phyloP scores from a whole-genome alignment of 1,284 basidiomycete genomes.

The Rhodotorula sp. region DNA sequence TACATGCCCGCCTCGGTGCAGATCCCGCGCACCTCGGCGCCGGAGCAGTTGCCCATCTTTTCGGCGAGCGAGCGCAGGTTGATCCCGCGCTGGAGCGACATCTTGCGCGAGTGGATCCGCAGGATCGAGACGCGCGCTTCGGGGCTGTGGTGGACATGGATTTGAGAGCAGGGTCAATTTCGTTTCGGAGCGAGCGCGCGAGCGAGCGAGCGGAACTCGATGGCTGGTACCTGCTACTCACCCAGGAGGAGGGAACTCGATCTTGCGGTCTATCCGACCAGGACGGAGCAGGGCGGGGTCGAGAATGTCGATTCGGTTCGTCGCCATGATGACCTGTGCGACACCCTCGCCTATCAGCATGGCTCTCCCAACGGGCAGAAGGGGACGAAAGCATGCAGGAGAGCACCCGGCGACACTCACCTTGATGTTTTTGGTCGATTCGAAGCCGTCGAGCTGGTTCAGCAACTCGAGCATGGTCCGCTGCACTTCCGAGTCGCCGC shows the following conservation, averaged over 20 bases:
- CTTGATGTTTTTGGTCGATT: conserved; percentile 98
- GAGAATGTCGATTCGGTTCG: conserved; percentile 97
- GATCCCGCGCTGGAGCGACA: conserved; percentile 97
- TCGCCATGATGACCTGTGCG: conserved; percentile 90
- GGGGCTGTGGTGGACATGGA: conserved; percentile 58
- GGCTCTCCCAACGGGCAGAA: background rate
- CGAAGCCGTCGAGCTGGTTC: conserved; percentile 97
- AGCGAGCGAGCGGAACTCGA: background rate
- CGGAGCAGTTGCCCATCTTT: conserved; percentile 95
- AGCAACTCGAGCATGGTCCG: conserved; percentile 95
- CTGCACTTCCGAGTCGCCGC: conserved; percentile 96
- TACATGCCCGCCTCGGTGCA: conserved; percentile 99
- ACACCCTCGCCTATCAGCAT: too few relatives aligned
- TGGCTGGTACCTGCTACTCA: background rate
- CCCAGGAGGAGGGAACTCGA: conserved; percentile 98
- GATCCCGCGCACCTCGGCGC: conserved; percentile 96
- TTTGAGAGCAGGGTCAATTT: too few relatives aligned
- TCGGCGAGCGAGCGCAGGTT: conserved; percentile 91
- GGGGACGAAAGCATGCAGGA: background rate
- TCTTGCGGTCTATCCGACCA: conserved; percentile 97
- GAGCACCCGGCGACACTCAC: conserved; percentile 49
- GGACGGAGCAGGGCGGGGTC: conserved; percentile 92
- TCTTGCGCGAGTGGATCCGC: conserved; percentile 97
- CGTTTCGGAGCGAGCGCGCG: too few relatives aligned
- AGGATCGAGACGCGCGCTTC: conserved; percentile 96